Conservation (phyloP, 495 filamentous ascomycete species). For the Pseudevernia furfuracea region DNA sequence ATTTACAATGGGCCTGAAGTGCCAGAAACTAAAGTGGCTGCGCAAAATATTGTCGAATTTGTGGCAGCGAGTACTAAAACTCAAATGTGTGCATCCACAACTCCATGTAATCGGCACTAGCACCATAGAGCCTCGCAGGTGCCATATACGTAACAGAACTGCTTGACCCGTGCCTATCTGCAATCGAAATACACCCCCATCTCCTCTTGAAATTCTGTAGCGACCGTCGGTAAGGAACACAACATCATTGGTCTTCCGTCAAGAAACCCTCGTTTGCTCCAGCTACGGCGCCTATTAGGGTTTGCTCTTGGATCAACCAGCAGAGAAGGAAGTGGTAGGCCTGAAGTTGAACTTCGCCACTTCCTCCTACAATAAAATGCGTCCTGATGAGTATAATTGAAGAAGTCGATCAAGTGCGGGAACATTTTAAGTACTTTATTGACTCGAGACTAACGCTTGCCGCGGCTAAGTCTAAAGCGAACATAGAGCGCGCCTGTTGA, state of each 20-base stretch:
- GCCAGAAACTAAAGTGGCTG: neutral
- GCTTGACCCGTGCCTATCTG: neutral
- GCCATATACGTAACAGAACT: neutral
- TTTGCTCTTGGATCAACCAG: constrained; percentile 54
- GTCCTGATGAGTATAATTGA: constrained; percentile 40
- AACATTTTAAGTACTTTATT: neutral
- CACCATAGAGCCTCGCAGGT: neutral
- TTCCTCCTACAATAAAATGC: constrained; percentile 85
- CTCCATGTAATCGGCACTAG: neutral
- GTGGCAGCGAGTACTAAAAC: neutral
- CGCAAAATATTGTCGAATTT: neutral
- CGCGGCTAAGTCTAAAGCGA: neutral
- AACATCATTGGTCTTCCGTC: constrained; percentile 39
- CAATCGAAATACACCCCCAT: neutral
- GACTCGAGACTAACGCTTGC: too few relatives aligned
- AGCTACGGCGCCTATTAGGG: constrained; percentile 51
- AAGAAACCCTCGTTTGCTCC: constrained; percentile 50
- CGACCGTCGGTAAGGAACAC: constrained; percentile 57
- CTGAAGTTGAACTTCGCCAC: constrained; percentile 30
- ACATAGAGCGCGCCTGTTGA: neutral
- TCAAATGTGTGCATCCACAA: neutral
- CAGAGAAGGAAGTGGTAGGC: constrained; percentile 51
- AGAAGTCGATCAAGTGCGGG: constrained; percentile 7
- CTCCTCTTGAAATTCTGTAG: constrained; percentile 35
- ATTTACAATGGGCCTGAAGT: neutral